phyloP scores from a whole-genome alignment of 2,329 filamentous ascomycete genomes.

The Epichloe sp. region DNA sequence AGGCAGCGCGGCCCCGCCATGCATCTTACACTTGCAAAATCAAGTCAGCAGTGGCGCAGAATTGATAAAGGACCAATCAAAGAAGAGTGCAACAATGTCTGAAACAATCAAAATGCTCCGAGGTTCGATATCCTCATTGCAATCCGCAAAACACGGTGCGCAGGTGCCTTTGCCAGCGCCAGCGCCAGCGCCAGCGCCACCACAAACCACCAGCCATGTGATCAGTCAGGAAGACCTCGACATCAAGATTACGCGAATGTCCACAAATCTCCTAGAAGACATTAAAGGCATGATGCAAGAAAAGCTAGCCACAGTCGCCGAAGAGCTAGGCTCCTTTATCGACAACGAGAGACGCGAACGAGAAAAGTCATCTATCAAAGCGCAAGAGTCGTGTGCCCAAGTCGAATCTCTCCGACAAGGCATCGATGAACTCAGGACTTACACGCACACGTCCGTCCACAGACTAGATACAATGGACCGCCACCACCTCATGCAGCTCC shows the following conservation, averaged over 20 bases:
- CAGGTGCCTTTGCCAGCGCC: not conserved
- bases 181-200: not conserved
- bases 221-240: not conserved
- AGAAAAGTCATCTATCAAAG: not conserved
- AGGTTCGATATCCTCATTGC: not conserved
- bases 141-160: not conserved
- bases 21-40: not conserved
- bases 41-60: not conserved
- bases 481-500: not conserved
- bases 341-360: conserved; percentile 10
- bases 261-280: not conserved
- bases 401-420: conserved; percentile 1
- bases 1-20: not conserved
- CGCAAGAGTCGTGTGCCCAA: conserved; percentile 5
- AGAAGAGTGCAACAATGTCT: not conserved
- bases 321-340: conserved; percentile 10
- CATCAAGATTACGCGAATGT: conserved; percentile 1
- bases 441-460: not conserved
- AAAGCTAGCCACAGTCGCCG: conserved; percentile 1
- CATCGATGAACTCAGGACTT: not conserved
- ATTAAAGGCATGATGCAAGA: conserved; percentile 2
- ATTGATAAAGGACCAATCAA: not conserved
- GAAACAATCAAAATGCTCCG: conserved; percentile 1
- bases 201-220: not conserved
- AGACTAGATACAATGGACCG: not conserved